These are phyloP conservation scores for Paspalum notatum DNA, from an alignment of 176 grass and related monocot species.

Conservation along the genomic window DNA sequence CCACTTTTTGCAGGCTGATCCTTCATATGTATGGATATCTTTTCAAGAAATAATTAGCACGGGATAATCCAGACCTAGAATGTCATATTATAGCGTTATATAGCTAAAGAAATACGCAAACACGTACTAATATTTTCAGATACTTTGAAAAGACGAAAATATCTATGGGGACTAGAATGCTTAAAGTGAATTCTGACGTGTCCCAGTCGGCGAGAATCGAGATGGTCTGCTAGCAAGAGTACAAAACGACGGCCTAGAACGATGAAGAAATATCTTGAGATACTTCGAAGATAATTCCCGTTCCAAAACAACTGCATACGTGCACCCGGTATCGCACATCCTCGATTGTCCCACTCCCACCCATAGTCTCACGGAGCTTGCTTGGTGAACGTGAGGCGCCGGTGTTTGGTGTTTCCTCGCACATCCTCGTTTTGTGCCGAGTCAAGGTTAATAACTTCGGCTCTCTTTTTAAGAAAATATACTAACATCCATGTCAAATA, in stretches of 20 bases:
- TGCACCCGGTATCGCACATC: conserved; percentile 21
- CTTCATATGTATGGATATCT: background rate
- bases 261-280: conserved; percentile 26
- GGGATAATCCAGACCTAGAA: too few species aligned
- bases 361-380: background rate
- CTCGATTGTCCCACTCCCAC: background rate
- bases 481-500: too few species aligned
- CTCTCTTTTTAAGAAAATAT: too few species aligned
- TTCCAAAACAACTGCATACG: background rate
- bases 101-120: too few species aligned
- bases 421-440: too few species aligned
- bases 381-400: background rate
- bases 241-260: conserved; percentile 6
- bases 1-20: background rate
- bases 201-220: background rate
- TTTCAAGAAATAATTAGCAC: background rate
- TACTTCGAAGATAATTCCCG: background rate
- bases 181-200: background rate
- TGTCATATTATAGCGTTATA: too few species aligned
- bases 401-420: too few species aligned
- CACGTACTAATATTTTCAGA: too few species aligned
- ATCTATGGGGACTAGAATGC: background rate
- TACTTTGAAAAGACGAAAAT: too few species aligned
- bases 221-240: background rate
- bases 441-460: too few species aligned